Conservation (phyloP, 345 rosid genomes). For the Eutrema japonicum region DNA sequence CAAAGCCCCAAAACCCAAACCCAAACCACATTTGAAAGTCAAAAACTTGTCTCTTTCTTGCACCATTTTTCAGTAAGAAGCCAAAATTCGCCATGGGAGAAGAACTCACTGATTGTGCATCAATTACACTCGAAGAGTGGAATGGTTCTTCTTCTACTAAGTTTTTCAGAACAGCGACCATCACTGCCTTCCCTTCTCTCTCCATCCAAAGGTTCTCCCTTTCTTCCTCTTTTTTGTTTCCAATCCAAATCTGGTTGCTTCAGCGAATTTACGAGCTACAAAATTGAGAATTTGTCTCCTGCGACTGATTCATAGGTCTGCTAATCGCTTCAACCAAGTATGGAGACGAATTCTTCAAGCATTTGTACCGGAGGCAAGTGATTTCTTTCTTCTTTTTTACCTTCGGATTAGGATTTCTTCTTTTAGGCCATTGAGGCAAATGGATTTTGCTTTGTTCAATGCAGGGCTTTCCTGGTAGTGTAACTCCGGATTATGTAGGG, state of each 20-base stretch:
- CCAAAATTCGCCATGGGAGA: slow-evolving; percentile 27
- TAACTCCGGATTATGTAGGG: slow-evolving; percentile 83
- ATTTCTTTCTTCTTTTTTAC: not conserved
- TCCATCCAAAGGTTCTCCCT: slow-evolving; percentile 59
- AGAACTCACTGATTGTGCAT: slow-evolving; percentile 26
- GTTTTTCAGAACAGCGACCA: slow-evolving; percentile 69
- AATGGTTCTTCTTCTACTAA: slow-evolving; percentile 78
- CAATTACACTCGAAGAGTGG: slow-evolving; percentile 68
- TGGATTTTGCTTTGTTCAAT: slow-evolving; percentile 18
- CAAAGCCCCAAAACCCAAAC: not conserved
- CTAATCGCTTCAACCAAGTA: slow-evolving; percentile 67
- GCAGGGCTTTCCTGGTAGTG: slow-evolving; percentile 90
- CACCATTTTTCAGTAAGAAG: not conserved
- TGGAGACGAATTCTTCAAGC: slow-evolving; percentile 89
- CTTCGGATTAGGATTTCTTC: slow-evolving; percentile 9
- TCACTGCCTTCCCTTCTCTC: slow-evolving; percentile 61
- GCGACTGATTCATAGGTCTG: slow-evolving; percentile 49
- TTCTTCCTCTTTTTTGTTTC: not conserved
- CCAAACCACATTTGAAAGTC: not conserved
- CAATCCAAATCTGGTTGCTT: slow-evolving; percentile 20
- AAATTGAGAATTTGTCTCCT: slow-evolving; percentile 13
- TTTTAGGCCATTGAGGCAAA: not conserved
- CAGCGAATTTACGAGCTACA: not conserved
- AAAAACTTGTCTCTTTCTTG: not conserved
- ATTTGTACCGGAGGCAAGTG: slow-evolving; percentile 87